These are phyloP conservation scores for Acanthamoeba castellanii DNA, from an alignment of 208 protist genomes.

Conservation along the genomic window DNA sequence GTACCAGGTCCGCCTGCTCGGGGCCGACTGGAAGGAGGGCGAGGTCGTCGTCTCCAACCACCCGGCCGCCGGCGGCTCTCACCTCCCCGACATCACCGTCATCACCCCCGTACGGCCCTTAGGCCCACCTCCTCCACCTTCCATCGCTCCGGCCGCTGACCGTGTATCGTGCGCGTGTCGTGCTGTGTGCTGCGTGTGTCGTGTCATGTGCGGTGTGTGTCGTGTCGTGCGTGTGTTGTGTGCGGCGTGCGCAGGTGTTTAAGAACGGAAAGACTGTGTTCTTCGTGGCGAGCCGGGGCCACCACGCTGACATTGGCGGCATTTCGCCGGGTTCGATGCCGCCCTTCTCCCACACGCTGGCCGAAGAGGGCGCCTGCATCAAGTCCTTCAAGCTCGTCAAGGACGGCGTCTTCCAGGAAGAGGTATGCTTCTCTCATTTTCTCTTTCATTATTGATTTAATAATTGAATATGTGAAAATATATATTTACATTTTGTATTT, in stretches of 20 bases:
- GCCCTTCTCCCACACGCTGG: slow-evolving; percentile 94
- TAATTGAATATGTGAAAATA: too few species aligned
- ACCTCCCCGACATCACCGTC: slow-evolving; percentile 98
- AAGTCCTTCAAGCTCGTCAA: slow-evolving; percentile 94
- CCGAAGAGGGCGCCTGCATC: slow-evolving; percentile 95
- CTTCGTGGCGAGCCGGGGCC: slow-evolving; percentile 95
- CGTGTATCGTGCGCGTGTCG: background rate
- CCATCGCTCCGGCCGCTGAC: slow-evolving; percentile 67
- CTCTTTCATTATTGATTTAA: background rate
- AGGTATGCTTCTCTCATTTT: slow-evolving; percentile 24
- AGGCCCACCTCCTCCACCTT: slow-evolving; percentile 54
- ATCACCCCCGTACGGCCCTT: slow-evolving; percentile 93
- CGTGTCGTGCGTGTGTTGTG: too few species aligned
- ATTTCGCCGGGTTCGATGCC: slow-evolving; percentile 96
- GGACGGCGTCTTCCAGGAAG: slow-evolving; percentile 92
- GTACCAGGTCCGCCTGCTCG: slow-evolving; percentile 88
- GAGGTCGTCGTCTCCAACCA: slow-evolving; percentile 96
- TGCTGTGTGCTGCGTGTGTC: background rate
- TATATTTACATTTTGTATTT: background rate
- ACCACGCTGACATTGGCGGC: slow-evolving; percentile 97
- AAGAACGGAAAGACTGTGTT: slow-evolving; percentile 87
- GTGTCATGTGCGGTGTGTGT: too few species aligned
- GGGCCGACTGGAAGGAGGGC: slow-evolving; percentile 90
- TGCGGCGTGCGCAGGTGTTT: slow-evolving; percentile 16
- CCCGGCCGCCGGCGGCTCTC: slow-evolving; percentile 94